phyloP scores from a whole-genome alignment of 345 rosid species.

The Citrus hindsii region DNA sequence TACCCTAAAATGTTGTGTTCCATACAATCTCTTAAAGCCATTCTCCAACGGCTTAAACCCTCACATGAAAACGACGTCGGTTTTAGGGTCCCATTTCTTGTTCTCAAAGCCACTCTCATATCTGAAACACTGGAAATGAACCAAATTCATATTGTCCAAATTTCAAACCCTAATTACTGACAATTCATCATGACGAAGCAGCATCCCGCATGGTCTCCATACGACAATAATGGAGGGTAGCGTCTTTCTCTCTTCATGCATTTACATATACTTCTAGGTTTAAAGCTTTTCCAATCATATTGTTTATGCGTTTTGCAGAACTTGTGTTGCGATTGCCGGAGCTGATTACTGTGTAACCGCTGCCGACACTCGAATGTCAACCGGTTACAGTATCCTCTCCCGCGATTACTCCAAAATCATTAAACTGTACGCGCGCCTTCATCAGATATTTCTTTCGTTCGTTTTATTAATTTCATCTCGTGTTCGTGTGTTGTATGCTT shows the following conservation, averaged over 20 bases:
- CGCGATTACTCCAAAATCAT: constrained; percentile 91
- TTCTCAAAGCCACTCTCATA: constrained; percentile 34
- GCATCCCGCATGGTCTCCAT: constrained; percentile 79
- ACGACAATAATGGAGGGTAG: constrained; percentile 99
- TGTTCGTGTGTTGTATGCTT: neutral
- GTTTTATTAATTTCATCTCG: neutral
- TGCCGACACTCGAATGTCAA: constrained; percentile 95
- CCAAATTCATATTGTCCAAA: constrained; percentile 1
- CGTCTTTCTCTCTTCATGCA: neutral
- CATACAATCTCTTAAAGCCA: too few relatives aligned
- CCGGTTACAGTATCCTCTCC: constrained; percentile 82
- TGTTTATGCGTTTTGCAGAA: constrained; percentile 32
- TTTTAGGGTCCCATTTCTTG: constrained; percentile 14
- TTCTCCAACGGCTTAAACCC: too few relatives aligned
- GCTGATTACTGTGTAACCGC: constrained; percentile 94
- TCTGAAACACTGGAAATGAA: constrained; percentile 7
- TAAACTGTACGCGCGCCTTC: constrained; percentile 52
- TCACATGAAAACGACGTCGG: neutral
- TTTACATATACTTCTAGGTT: neutral
- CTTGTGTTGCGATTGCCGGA: constrained; percentile 95
- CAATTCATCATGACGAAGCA: constrained; percentile 66
- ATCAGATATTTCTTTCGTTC: neutral
- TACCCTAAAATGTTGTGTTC: too few relatives aligned
- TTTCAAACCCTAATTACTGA: neutral
- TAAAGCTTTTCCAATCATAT: neutral